phyloP scores from a whole-genome alignment of 2,329 filamentous ascomycete genomes.

The Sporothrix sp. region DNA sequence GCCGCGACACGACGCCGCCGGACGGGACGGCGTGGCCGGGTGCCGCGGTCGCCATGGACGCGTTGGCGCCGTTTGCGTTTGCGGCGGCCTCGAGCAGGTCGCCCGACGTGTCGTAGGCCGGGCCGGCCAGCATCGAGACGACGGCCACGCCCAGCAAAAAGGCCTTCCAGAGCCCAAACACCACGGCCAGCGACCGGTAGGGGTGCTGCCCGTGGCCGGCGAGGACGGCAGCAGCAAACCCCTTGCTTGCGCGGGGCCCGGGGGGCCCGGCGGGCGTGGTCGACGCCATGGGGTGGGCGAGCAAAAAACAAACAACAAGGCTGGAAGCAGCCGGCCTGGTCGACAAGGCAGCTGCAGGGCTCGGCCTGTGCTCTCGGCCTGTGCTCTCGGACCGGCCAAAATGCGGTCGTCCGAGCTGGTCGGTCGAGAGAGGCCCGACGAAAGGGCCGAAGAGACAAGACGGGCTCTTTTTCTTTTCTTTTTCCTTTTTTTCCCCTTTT shows the following conservation, averaged over 20 bases:
- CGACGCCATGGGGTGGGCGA: too few species aligned
- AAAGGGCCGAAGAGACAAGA: background rate
- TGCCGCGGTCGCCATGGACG: conserved; percentile 15
- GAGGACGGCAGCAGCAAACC: too few species aligned
- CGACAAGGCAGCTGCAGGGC: too few species aligned
- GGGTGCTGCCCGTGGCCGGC: conserved; percentile 7
- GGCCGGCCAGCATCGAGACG: conserved; percentile 38
- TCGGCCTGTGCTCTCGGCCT: too few species aligned
- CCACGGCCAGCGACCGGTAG: conserved; percentile 7
- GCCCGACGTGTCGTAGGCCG: conserved; percentile 69
- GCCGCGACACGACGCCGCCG: conserved; percentile 37
- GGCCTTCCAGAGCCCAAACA: conserved; percentile 57
- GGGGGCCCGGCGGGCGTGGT: too few species aligned
- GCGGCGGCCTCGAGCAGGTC: conserved; percentile 30
- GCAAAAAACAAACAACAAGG: too few species aligned
- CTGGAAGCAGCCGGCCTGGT: too few species aligned
- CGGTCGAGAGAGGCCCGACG: too few species aligned
- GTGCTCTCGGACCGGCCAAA: too few species aligned
- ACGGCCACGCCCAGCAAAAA: conserved; percentile 54
- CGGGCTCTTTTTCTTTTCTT: background rate
- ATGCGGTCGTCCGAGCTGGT: too few species aligned
- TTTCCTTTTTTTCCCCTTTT: background rate
- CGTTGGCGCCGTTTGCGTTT: conserved; percentile 23
- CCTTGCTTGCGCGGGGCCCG: too few species aligned
- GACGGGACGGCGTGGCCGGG: conserved; percentile 13